A percentile compares a stretch with the other conserved stretches of the same genome.
Conservation (phyloP, 1,139 yeast genomes). For the Meyerozyma athensensis region DNA sequence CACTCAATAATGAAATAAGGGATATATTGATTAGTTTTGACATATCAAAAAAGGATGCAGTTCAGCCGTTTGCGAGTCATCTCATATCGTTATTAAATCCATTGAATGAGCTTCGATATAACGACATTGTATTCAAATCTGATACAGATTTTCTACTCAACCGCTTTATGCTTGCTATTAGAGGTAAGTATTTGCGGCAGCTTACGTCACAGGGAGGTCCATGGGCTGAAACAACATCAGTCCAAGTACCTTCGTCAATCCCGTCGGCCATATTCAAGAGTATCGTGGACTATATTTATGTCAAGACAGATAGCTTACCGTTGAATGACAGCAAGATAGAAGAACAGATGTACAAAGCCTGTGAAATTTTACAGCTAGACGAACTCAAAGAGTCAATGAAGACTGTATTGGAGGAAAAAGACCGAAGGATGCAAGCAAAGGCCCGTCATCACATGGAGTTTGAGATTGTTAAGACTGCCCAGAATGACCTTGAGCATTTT, state of each 20-base stretch:
- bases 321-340: conserved; percentile 19
- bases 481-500: conserved; percentile 39
- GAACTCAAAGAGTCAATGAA: conserved; percentile 33
- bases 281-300: conserved; percentile 50
- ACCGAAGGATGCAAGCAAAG: conserved; percentile 30
- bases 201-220: conserved; percentile 17
- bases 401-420: conserved; percentile 10
- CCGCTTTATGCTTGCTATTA: conserved; percentile 37
- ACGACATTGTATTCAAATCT: conserved; percentile 33
- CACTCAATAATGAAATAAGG: conserved; percentile 62
- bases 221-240: conserved; percentile 21
- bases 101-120: conserved; percentile 21
- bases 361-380: conserved; percentile 29
- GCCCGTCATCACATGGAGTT: conserved; percentile 42
- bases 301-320: conserved; percentile 30
- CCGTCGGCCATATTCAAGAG: conserved; percentile 28
- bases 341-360: conserved; percentile 24
- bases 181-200: conserved; percentile 27
- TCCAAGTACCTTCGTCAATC: conserved; percentile 20
- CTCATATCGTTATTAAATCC: conserved; percentile 46
- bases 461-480: conserved; percentile 43
- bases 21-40: conserved; percentile 56
- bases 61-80: conserved; percentile 73
- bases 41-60: conserved; percentile 63
- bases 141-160: conserved; percentile 24